A percentile compares a stretch with the other conserved stretches of the same genome.
These are phyloP conservation scores for Xanthoceras sorbifolium DNA, from an alignment of 345 rosid species.

Conservation along the genomic window DNA sequence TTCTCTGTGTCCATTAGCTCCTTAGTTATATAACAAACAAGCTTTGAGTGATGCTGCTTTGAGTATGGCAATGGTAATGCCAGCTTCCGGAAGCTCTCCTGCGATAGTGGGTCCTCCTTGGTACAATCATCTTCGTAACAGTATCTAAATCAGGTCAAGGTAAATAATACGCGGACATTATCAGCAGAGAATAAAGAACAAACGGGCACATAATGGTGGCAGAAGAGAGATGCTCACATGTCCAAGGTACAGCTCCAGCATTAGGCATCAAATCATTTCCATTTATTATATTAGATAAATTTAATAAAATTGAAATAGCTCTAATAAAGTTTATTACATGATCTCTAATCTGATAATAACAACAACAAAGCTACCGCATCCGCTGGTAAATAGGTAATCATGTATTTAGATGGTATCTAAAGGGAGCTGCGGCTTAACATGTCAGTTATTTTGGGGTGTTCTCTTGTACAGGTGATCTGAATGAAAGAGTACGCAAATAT, in stretches of 20 bases:
- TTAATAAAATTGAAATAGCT: not conserved
- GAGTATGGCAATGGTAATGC: constrained; percentile 86
- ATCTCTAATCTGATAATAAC: not conserved
- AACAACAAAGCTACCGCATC: not conserved
- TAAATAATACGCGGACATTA: constrained; percentile 10
- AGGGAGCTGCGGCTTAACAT: not conserved
- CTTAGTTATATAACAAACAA: constrained; percentile 91
- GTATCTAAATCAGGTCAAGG: constrained; percentile 62
- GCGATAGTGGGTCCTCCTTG: constrained; percentile 94
- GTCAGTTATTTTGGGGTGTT: not conserved
- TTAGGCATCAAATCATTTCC: not conserved
- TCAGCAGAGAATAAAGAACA: not conserved
- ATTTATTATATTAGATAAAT: not conserved
- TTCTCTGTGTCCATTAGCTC: constrained; percentile 98
- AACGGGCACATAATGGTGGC: not conserved
- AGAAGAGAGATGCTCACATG: not conserved
- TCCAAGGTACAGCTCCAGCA: not conserved
- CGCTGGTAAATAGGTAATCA: not conserved
- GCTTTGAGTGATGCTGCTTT: constrained; percentile 97
- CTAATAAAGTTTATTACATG: not conserved
- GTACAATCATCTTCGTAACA: constrained; percentile 85
- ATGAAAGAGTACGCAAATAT: too few species aligned
- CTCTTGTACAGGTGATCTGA: too few species aligned
- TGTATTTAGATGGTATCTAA: too few species aligned
- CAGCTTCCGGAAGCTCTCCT: constrained; percentile 84